phyloP scores from a whole-genome alignment of 2,329 filamentous ascomycete species.

The Ceratocystis variospora region DNA sequence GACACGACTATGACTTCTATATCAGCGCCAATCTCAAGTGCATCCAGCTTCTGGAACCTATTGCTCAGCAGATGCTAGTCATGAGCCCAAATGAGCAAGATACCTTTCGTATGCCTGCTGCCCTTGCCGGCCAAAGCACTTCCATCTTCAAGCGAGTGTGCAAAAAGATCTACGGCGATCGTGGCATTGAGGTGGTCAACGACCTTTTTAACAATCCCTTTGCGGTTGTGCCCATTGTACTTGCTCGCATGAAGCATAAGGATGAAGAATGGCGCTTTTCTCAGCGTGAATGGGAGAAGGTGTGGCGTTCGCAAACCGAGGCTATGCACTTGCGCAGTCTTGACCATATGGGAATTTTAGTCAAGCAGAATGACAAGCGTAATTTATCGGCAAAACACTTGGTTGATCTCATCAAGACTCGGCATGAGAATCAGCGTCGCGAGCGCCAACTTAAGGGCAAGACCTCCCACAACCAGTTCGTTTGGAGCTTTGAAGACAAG shows the following conservation, averaged over 20 bases:
- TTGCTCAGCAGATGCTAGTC: conserved; percentile 76
- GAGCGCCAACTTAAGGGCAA: conserved; percentile 49
- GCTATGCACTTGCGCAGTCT: conserved; percentile 91
- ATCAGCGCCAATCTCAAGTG: conserved; percentile 92
- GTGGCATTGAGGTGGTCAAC: conserved; percentile 70
- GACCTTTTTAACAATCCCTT: conserved; percentile 77
- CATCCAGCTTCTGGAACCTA: conserved; percentile 88
- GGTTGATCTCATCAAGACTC: conserved; percentile 79
- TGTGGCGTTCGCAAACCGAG: conserved; percentile 93
- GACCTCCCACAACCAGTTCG: conserved; percentile 56
- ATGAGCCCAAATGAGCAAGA: conserved; percentile 61
- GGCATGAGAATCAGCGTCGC: conserved; percentile 78
- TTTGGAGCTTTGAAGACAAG: conserved; percentile 59
- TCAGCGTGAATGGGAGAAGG: conserved; percentile 96
- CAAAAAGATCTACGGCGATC: conserved; percentile 93
- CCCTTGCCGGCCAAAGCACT: conserved; percentile 82
- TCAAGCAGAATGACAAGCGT: conserved; percentile 80
- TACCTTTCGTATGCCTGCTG: conserved; percentile 64
- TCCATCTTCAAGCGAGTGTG: conserved; percentile 95
- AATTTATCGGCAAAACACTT: conserved; percentile 82
- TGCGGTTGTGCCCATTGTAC: conserved; percentile 73
- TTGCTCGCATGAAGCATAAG: conserved; percentile 86
- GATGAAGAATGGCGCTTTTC: conserved; percentile 96
- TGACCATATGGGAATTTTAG: conserved; percentile 87
- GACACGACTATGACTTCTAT: conserved; percentile 96